A percentile compares a stretch with the other conserved stretches of the same genome.
phyloP scores from a whole-genome alignment of 176 grass and related monocot species.

The Typha latifolia region DNA sequence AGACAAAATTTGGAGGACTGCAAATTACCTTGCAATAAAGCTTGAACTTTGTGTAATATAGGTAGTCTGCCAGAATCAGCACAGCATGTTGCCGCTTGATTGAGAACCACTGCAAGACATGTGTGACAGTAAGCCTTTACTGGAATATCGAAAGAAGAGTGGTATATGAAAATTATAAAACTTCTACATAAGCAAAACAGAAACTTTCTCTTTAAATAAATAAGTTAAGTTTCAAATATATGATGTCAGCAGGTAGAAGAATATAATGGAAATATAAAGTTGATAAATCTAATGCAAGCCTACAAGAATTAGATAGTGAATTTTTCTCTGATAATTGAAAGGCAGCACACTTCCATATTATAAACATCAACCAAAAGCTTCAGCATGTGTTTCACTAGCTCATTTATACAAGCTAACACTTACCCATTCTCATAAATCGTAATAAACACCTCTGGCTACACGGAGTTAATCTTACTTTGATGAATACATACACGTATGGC shows the following conservation, averaged over 20 bases:
- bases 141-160: constrained; percentile 7
- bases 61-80: constrained; percentile 74
- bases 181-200: not conserved
- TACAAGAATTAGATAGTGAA: too few relatives aligned
- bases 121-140: constrained; percentile 5
- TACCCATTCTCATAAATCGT: not conserved
- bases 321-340: not conserved
- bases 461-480: too few relatives aligned
- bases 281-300: too few relatives aligned
- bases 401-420: not conserved
- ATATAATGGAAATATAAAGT: too few relatives aligned
- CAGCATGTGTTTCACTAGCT: not conserved
- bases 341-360: not conserved
- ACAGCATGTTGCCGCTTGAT: constrained; percentile 88
- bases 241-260: not conserved
- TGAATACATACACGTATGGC: too few relatives aligned
- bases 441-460: too few relatives aligned
- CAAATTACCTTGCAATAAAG: constrained; percentile 87
- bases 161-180: not conserved
- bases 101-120: constrained; percentile 79
- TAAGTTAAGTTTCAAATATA: not conserved
- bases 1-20: not conserved
- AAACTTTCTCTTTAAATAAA: not conserved
- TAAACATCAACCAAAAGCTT: not conserved
- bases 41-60: constrained; percentile 98